These are phyloP conservation scores for Leccinum griseonigrum DNA, from an alignment of 1,284 basidiomycete species.

Conservation along the genomic window DNA sequence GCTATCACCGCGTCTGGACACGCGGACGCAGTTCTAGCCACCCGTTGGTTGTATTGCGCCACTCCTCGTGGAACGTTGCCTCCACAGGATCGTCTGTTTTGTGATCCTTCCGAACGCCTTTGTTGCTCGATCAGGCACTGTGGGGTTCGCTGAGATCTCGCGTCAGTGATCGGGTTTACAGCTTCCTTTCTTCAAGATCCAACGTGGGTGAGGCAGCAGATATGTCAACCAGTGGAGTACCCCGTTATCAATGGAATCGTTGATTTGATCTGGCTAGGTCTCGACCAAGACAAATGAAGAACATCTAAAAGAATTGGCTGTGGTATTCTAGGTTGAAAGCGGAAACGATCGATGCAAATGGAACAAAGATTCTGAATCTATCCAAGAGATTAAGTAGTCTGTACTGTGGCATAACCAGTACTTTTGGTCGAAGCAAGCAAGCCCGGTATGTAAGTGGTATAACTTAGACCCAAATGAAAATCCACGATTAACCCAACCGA, in stretches of 20 bases:
- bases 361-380: slow-evolving; percentile 12
- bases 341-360: slow-evolving; percentile 17
- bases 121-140: slow-evolving; percentile 9
- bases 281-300: slow-evolving; percentile 3
- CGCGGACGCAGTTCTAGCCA: slow-evolving; percentile 2
- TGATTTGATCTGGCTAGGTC: slow-evolving; percentile 15
- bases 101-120: slow-evolving; percentile 13
- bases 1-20: slow-evolving; percentile 1
- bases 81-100: slow-evolving; percentile 4
- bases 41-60: slow-evolving; percentile 9
- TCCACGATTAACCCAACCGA: slow-evolving; percentile 24
- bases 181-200: slow-evolving; percentile 1
- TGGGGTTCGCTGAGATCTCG: slow-evolving; percentile 29
- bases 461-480: slow-evolving; percentile 27
- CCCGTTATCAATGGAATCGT: slow-evolving; percentile 6
- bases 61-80: slow-evolving; percentile 18
- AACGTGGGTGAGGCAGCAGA: not conserved
- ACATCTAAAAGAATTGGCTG: slow-evolving; percentile 6
- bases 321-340: slow-evolving; percentile 11
- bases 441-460: slow-evolving; percentile 19
- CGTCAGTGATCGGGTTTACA: slow-evolving; percentile 13
- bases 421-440: slow-evolving; percentile 21
- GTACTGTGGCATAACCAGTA: slow-evolving; percentile 19
- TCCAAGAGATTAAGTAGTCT: slow-evolving; percentile 11
- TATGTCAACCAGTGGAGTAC: slow-evolving; percentile 3